phyloP scores from a whole-genome alignment of 2,329 filamentous ascomycete species.

The Rutstroemia sp. region DNA sequence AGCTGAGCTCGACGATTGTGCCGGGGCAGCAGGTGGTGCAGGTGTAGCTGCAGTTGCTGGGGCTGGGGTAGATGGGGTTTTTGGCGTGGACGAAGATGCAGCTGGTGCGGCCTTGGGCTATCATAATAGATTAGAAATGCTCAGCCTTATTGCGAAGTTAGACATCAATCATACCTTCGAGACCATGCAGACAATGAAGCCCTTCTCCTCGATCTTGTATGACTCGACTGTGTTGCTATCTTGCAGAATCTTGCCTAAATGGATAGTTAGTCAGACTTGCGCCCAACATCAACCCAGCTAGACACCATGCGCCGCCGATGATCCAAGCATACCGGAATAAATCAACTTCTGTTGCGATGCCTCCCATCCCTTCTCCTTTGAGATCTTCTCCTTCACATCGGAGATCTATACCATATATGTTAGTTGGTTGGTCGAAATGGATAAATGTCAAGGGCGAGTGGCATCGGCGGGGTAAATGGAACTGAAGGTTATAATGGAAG shows the following conservation, averaged over 20 bases:
- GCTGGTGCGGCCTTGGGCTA: constrained; percentile 62
- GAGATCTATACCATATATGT: constrained; percentile 55
- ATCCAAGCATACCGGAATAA: constrained; percentile 70
- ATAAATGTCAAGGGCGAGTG: neutral
- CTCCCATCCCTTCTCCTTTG: constrained; percentile 90
- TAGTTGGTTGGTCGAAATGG: constrained; percentile 9
- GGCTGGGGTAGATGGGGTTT: constrained; percentile 56
- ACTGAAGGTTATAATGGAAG: constrained; percentile 3
- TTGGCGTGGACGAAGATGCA: constrained; percentile 45
- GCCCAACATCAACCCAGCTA: neutral
- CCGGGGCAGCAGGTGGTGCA: constrained; percentile 54
- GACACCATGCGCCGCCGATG: neutral
- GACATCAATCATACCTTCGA: constrained; percentile 63
- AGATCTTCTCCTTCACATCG: constrained; percentile 86
- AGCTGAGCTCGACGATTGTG: constrained; percentile 45
- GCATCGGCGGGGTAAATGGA: neutral
- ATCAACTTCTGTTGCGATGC: constrained; percentile 89
- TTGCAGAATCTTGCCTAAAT: constrained; percentile 88
- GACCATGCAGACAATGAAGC: constrained; percentile 97
- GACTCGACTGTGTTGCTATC: constrained; percentile 95
- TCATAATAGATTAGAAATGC: constrained; percentile 5
- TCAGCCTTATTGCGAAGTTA: neutral
- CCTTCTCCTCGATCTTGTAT: constrained; percentile 99
- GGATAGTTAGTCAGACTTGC: constrained; percentile 23
- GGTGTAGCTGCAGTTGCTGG: constrained; percentile 49